Evolutionary conservation across 164 flowering plant genomes (phyloP), one percentile per base, ranked within the genome.

Genomic region (Aristolochia californica): DNA sequence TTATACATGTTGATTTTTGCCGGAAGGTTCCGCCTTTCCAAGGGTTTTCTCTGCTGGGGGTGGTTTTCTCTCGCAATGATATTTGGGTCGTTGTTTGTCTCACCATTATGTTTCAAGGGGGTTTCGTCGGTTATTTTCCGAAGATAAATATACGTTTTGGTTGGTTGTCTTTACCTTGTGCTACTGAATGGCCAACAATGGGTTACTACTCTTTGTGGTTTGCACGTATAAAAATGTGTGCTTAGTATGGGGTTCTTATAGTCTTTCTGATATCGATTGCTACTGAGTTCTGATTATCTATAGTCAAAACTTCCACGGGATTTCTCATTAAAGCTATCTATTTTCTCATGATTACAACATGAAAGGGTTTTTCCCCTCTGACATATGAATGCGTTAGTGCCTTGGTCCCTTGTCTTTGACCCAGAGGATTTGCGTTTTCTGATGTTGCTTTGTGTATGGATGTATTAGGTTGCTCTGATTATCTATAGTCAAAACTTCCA

Each of bases 401-500:
- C 17, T 2, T 44, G 13, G 47, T 44, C n/a, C n/a, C n/a, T 34
- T 8, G 1, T 34, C 40, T 34, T 2, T 34, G 10, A 34, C 34
- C 7, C 34, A 28, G 34, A 28, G 34, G 34, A 2, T 28, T 28
- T 2, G 3, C 7, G 34, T 34, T 34, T 4, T 8, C 40, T 34
- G 7, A 34, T 12, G 40, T 1, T 34, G 10, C 0, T 34, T 9
- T 34, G 7, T 34, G 40, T 54, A 55, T 47, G 21, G 25, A 51
- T 34, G 56, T 60, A 63, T 64, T 61, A 78, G 82, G 72, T 70
- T 82, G 5, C 7, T 28, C 7, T 2, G 10, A 34, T 34, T 34
- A 5, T 34, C 40, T 34, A 9, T 34, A 34, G 40, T 34, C 7
- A 34, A 34, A 3, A 34, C 40, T 34, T 34, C 40, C 7, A 34